Conservation (phyloP, 169 alveolate species). For the Plasmodium inui region DNA sequence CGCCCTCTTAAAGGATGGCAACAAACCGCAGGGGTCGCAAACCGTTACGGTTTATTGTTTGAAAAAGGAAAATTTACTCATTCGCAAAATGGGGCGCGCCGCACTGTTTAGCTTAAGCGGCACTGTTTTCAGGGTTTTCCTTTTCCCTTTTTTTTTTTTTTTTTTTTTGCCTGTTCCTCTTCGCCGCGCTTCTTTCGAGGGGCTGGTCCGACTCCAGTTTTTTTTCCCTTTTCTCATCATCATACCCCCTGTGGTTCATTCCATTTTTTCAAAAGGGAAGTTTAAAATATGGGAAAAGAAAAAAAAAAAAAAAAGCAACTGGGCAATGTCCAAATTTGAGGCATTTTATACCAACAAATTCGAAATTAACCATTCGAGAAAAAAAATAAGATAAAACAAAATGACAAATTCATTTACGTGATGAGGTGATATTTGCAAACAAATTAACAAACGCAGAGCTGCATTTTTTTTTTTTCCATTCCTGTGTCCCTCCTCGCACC, state of each 20-base stretch:
- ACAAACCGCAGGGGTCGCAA: neutral
- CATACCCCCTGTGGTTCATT: no score
- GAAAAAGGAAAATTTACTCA: neutral
- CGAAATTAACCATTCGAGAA: constrained; percentile 34
- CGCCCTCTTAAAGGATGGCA: neutral
- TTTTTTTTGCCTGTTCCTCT: neutral
- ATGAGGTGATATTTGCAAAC: neutral
- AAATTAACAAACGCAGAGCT: neutral
- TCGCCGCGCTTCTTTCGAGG: neutral
- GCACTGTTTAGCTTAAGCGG: neutral
- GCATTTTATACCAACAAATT: constrained; percentile 54
- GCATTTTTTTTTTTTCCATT: neutral
- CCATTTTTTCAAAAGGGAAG: neutral
- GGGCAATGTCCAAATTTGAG: constrained; percentile 21
- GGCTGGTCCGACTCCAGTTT: neutral
- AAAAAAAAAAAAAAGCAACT: neutral
- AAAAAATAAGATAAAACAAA: neutral
- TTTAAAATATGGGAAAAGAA: neutral
- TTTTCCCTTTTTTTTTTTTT: neutral
- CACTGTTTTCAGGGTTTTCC: neutral
- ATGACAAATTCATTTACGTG: neutral
- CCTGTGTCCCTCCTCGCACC: neutral
- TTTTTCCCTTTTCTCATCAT: neutral
- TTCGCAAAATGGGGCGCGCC: neutral
- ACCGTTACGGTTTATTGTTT: neutral